Base-by-base conservation (phyloP, 805 yeast species). In the Yamadazyma insecticola region DNA sequence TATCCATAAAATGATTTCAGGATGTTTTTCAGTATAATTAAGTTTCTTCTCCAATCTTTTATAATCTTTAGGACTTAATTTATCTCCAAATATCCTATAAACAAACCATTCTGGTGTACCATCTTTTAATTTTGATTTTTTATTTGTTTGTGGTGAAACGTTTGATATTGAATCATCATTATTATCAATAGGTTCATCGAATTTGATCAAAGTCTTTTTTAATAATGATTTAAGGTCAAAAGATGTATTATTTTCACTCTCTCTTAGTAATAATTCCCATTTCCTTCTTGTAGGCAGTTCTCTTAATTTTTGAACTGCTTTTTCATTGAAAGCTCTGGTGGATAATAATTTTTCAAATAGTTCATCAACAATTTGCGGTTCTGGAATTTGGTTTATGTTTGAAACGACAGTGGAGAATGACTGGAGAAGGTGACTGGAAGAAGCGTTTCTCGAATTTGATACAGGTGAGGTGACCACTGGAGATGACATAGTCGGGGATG, bases 21-120 rank as follows among this genome's bases (percentile, higher is more conserved):
- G 54, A 7, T 51, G 36, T 2, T 37, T 18, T 26, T 33, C 27
- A 37, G 31, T 34, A 9, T 50, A 51, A 14, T 41, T 24, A 15
- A 66, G 43, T 36, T 50, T 55, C 39, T 59, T 64, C 22, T 58
- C 60, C 25, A 66, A 44, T 25, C 51, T 56, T 26, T 50, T 54
- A 30, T 50, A 63, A 17, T 62, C 69, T 28, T 50, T 60, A 7
- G 52, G 24, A 4, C 55, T 34, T 15, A 63, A 40, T 29, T 50
- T 57, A 34, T 54, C 58, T 5, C 59, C 45, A 55, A 64, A 57
- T 5, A 64, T 54, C 24, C 57, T 43, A 5, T 60, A 40, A 4
- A 65, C 69, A 36, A 37, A 63, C 70, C 70, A 65, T 28, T 55
- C 61, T 0, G 70, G 67, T 1, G 64, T 44, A 3, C 62, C 66